Base-by-base conservation (phyloP, 352 stramenopile species). In the Phytophthora idaei region DNA sequence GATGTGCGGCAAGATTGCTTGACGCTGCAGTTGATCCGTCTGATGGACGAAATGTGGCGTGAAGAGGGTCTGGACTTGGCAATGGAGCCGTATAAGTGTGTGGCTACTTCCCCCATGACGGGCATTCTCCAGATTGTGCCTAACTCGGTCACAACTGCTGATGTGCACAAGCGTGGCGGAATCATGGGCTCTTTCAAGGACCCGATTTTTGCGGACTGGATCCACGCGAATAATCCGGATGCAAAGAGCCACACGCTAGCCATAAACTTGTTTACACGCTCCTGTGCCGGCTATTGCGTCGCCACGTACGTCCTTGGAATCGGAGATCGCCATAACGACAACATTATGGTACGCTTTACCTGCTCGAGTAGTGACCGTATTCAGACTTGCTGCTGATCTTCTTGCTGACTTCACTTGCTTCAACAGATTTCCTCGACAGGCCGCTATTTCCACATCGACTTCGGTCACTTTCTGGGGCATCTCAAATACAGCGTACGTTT, bases 1-100 rank as follows among this genome's bases (percentile, higher is more conserved):
- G 94, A 98, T 54, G 80, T 98, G n/a, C 90, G 94, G n/a, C 94
- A 98, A 64, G 94, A 98, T 73, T 95, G 97, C 57, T 67, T 98
- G 56, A 97, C 92, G 14, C 74, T 98, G 37, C 90, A 98, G 76
- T 37, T 98, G 34, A 89, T 98, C 52, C 83, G 89, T 42, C 55
- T 98, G 17, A 97, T 98, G 92, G 89, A 98, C 54, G 74, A 89
- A 53, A 90, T 98, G 74, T 98, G 92, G 92, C 87, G 90, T 41
- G 84, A 94, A 12, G 86, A 97, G 57, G 90, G 88, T 14, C 65
- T 98, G 27, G 90, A 98, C 61, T 64, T 98, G 21, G 82, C 89
- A 4, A 93, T 98, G 77, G 89, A 92, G 63, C 82, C 90, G 14
- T 98, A 98, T 71, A 78, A 90, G 29, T 97, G 90, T 73, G 82